Percentiles rank a stretch among this genome's conserved stretches.
Conservation (phyloP, 1,284 basidiomycete genomes). For the Sporisorium exsertum region DNA sequence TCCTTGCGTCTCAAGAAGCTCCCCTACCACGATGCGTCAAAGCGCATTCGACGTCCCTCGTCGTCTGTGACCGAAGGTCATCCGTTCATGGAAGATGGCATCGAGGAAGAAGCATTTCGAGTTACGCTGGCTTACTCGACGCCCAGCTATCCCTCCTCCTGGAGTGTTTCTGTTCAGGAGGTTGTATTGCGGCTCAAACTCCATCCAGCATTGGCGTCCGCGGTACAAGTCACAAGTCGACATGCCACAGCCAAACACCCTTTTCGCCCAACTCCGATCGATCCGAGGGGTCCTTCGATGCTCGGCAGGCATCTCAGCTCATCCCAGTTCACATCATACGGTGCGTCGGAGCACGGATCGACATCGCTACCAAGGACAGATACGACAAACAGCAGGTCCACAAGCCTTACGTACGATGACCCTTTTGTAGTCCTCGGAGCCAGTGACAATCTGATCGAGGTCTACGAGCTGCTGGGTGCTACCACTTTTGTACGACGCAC, state of each 20-base stretch:
- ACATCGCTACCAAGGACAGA: not conserved
- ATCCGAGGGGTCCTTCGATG: conserved; percentile 32
- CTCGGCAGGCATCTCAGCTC: conserved; percentile 4
- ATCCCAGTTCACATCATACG: too few relatives aligned
- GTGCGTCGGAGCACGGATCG: not conserved
- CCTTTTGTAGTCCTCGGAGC: conserved; percentile 64
- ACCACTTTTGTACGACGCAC: conserved; percentile 21
- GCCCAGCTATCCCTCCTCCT: conserved; percentile 60
- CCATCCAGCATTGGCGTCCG: not conserved
- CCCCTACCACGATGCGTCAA: conserved; percentile 44
- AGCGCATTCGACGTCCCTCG: conserved; percentile 10
- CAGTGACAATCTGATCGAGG: conserved; percentile 63
- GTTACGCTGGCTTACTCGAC: conserved; percentile 64
- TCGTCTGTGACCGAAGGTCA: not conserved
- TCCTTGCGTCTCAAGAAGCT: conserved; percentile 47
- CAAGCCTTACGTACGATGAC: conserved; percentile 58
- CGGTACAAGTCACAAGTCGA: conserved; percentile 41
- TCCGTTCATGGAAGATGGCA: not conserved
- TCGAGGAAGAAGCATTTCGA: conserved; percentile 36
- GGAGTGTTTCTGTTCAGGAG: conserved; percentile 66
- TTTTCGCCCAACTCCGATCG: conserved; percentile 30
- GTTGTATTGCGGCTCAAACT: conserved; percentile 44
- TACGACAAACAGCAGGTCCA: conserved; percentile 13
- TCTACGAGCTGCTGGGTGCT: conserved; percentile 56
- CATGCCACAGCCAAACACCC: conserved; percentile 35